Evolutionary conservation across 2,329 filamentous ascomycete genomes (phyloP), one percentile per base, ranked within the genome.

Genomic region (Drechslerella coelobrocha): DNA sequence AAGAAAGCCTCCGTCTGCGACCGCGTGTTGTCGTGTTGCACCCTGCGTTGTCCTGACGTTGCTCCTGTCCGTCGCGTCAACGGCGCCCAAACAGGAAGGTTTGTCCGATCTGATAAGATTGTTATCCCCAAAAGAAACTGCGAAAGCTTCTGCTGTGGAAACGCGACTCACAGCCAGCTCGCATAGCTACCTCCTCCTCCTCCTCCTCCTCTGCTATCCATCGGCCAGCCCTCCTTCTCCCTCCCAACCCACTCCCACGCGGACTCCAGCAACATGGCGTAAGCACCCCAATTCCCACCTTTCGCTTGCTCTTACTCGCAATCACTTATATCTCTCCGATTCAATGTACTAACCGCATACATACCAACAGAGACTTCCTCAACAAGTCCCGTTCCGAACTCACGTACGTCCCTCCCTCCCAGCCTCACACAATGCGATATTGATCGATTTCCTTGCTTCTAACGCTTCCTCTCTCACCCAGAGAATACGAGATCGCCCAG

Each of bases 401-500:
- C 81, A 96, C 92, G 91, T 95, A 87, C 76, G 89, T 84, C 43
- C 29, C 68, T 62, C 71, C 39, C 27, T 73, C 53, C 68, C 57
- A 65, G 66, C 21, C 23, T 19, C 17, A 8, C 14, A 19, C 43
- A 21, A 19, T 37, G 26, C 21, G 43, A 21, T 53, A 51, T 59
- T 47, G 27, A 17, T 21, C 39, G 29, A 24, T 54, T 41, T 53
- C 48, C 66, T 48, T 39, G 39, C 27, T 27, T 29, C 45, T 61
- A 45, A 41, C 71, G 75, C 77, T 77, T 39, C 34, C 53, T 47
- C 34, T 26, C 71, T 21, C 55, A 59, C 54, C 54, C 77, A 95
- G 91, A 73, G 92, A 96, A 82, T 96, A 93, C 81, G 92, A 96
- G 81, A 89, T 96, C 75, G 87, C 89, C 59, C 88, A 92, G 77